Conservation (phyloP, 176 grass and related monocot species). For the Aegilops tauschii region DNA sequence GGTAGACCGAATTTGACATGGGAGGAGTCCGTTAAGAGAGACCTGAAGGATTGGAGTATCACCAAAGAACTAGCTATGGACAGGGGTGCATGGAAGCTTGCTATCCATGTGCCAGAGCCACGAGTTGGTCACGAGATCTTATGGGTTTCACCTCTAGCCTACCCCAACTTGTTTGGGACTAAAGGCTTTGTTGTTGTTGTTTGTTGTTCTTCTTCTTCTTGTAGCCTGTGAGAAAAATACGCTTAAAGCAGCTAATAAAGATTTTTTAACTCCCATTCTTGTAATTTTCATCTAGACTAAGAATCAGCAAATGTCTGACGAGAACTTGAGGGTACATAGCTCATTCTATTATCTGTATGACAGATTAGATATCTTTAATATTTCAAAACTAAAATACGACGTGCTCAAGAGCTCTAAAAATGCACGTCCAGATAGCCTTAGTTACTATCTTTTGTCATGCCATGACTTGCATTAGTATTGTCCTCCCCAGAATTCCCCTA, state of each 20-base stretch:
- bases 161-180: too few relatives aligned
- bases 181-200: too few relatives aligned
- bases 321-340: not conserved
- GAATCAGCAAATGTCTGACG: not conserved
- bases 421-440: not conserved
- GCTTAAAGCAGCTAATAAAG: not conserved
- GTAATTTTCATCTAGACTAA: not conserved
- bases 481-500: not conserved
- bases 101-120: too few relatives aligned
- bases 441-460: not conserved
- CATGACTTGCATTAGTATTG: not conserved
- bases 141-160: too few relatives aligned
- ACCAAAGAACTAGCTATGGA: too few relatives aligned
- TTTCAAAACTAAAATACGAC: not conserved
- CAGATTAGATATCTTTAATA: not conserved
- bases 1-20: too few relatives aligned
- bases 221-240: not conserved
- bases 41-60: too few relatives aligned
- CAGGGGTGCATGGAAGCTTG: too few relatives aligned
- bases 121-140: too few relatives aligned
- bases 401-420: not conserved
- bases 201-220: too few relatives aligned
- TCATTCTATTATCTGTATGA: not conserved
- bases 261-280: not conserved
- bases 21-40: too few relatives aligned